Evolutionary conservation across 495 filamentous ascomycete genomes (phyloP).

Genomic region (Letharia columbiana): DNA sequence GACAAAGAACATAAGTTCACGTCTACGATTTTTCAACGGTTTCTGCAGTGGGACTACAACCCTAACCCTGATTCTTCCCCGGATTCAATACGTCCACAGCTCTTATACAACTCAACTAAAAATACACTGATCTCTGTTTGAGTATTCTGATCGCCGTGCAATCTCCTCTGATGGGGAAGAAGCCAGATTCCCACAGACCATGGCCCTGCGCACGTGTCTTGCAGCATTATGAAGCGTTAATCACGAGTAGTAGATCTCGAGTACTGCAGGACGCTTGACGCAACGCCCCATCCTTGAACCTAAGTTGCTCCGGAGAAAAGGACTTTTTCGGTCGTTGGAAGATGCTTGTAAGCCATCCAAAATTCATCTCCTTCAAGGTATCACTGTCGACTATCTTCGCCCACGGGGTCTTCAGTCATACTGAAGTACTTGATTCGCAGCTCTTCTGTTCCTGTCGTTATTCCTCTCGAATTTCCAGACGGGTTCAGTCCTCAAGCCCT

Average conservation of each 20-base stretch:
- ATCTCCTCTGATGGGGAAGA: background rate
- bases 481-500: slow-evolving; percentile 23
- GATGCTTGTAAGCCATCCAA: background rate
- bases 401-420: background rate
- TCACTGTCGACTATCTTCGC: background rate
- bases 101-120: no score
- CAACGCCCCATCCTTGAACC: background rate
- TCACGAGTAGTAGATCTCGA: background rate
- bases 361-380: background rate
- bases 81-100: no score
- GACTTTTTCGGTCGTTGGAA: background rate
- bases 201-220: background rate
- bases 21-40: background rate
- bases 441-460: background rate
- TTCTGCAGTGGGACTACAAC: background rate
- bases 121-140: no score
- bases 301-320: background rate
- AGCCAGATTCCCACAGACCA: background rate
- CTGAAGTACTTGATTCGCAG: background rate
- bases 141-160: background rate
- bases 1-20: background rate
- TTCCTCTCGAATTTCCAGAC: background rate
- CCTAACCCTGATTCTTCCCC: background rate
- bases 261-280: background rate
- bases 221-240: background rate